Conservation (phyloP, 306 rosid genomes). For the Betula pendula region DNA sequence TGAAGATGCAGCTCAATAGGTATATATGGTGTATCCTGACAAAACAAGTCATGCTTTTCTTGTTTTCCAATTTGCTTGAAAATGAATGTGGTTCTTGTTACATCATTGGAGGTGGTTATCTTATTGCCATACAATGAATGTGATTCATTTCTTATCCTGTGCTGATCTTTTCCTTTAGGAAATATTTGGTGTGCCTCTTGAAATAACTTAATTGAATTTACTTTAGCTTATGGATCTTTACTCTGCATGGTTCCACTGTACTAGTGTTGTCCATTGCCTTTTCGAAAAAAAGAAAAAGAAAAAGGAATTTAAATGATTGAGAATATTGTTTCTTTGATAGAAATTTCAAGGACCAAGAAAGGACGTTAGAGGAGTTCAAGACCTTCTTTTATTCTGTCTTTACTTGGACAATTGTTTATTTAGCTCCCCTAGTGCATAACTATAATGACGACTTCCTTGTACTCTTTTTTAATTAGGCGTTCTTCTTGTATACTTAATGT, state of each 20-base stretch:
- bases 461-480: no score
- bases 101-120: not conserved
- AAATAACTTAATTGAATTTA: not conserved
- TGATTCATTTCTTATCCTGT: not conserved
- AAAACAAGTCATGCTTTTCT: not conserved
- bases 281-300: not conserved
- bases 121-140: not conserved
- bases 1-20: conserved; percentile 73
- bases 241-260: not conserved
- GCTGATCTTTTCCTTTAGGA: not conserved
- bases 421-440: no score
- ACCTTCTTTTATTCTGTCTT: no score
- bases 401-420: no score
- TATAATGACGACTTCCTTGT: no score
- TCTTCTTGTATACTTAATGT: no score
- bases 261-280: not conserved
- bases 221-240: not conserved
- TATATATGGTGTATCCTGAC: not conserved
- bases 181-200: not conserved
- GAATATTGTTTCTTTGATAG: no score
- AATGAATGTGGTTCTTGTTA: not conserved
- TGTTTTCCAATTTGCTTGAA: not conserved
- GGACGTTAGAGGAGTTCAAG: no score
- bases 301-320: no score
- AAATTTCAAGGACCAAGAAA: no score